Base-by-base conservation (phyloP, 306 rosid genomes). In the Vigna mungo region DNA sequence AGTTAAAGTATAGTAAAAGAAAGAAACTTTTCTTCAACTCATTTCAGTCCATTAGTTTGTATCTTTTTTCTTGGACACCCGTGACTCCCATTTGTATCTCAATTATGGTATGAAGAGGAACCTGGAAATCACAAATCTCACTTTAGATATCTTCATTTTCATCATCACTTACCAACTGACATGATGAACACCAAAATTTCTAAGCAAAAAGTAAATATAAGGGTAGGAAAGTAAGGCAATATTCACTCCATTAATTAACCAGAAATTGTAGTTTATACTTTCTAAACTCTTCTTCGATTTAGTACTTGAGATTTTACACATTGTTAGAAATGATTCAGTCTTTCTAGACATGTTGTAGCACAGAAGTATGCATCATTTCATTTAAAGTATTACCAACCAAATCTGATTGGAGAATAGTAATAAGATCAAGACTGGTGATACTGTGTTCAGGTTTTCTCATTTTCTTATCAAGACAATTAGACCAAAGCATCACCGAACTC, bases 31-130 rank as follows among this genome's bases (percentile, higher is more conserved):
- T 48, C 71, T 59, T 61, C 16, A 65, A 15, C 34, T 79, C 34
- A 47, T 76, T 78, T 86, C 81, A 95, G 80, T 92, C 93, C 97
- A 96, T 96, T 67, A 96, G 93, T 77, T 92, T 96, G 92, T 96
- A 96, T 81, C 98, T 81, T 87, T 92, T 96, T 89, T 92, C 99
- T 82, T 89, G 97, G 52, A 96, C 99, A 10, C 99, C 99, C 3
- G 96, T 85, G 69, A 96, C 99, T 81, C 97, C 99, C 99, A 96
- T 92, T 84, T 92, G 98, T 75, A 96, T 96, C 91, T 96, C 99
- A 76, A 96, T 91, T 55, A 96, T 96, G 1, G 99, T 96, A 73
- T 96, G 99, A 66, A 96, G 97, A 7, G 99, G 99, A 78, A 96
- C 83, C 99, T 96, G 92, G 43, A 84, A 86, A 67, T 67, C 1